Evolutionary conservation across 2,329 filamentous ascomycete genomes (phyloP).

Genomic region (Penicillium sp.): DNA sequence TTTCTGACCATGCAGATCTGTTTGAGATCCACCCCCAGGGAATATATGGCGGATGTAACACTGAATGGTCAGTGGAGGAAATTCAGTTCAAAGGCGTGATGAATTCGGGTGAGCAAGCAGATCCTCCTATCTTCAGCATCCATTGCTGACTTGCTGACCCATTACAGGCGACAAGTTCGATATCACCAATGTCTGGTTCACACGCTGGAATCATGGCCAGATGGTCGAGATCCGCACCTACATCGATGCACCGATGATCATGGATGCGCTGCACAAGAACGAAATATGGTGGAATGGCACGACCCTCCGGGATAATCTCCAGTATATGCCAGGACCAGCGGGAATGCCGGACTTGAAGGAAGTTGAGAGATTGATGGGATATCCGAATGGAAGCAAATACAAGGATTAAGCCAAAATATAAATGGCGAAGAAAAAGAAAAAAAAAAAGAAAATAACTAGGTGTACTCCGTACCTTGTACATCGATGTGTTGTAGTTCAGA

Average conservation of each 20-base stretch:
- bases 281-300: conserved; percentile 36
- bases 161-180: conserved; percentile 30
- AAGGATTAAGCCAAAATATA: conserved; percentile 7
- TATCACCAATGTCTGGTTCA: conserved; percentile 36
- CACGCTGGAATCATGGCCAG: conserved; percentile 30
- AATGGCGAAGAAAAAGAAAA: neutral
- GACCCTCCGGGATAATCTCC: conserved; percentile 27
- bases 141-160: neutral
- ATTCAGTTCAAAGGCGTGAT: conserved; percentile 31
- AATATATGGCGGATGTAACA: conserved; percentile 35
- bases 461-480: neutral
- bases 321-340: conserved; percentile 34
- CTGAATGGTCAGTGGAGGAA: conserved; percentile 35
- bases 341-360: conserved; percentile 32
- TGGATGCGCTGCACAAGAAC: conserved; percentile 31
- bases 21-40: conserved; percentile 32
- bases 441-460: neutral
- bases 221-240: conserved; percentile 38
- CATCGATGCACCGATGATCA: conserved; percentile 30
- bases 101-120: conserved; percentile 31
- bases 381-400: conserved; percentile 30
- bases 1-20: conserved; percentile 29
- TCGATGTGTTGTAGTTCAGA: neutral
- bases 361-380: conserved; percentile 27
- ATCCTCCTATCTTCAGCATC: neutral